A percentile compares a stretch with the other conserved stretches of the same genome.
Evolutionary conservation across 176 grass and related monocot genomes (phyloP).

Genomic region (Alopecurus myosuroides): DNA sequence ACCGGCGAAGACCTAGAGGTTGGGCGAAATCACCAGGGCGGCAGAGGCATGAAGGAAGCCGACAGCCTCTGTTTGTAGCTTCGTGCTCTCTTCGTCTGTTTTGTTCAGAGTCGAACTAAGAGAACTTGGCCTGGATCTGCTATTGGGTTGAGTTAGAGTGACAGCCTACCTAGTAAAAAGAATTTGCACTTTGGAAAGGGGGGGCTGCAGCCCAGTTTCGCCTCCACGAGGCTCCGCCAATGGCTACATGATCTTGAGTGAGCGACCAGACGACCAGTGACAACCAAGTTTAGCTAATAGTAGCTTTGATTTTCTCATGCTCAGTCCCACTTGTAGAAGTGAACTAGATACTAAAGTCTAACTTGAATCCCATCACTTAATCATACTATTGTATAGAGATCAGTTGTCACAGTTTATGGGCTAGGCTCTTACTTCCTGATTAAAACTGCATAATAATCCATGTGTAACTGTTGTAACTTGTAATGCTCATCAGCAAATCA

Average conservation of each 20-base stretch:
- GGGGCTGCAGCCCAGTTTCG: too few species aligned
- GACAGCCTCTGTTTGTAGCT: too few species aligned
- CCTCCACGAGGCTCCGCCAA: too few species aligned
- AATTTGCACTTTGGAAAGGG: too few species aligned
- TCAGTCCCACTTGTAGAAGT: not conserved
- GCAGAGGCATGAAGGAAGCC: too few species aligned
- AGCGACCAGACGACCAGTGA: not conserved
- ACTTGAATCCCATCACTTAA: not conserved
- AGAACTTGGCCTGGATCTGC: too few species aligned
- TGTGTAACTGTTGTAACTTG: slow-evolving; percentile 6
- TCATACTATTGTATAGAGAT: not conserved
- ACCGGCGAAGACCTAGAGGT: too few species aligned
- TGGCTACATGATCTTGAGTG: not conserved
- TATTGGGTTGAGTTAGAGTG: too few species aligned
- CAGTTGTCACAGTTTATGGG: not conserved
- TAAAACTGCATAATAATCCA: not conserved
- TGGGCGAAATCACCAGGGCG: too few species aligned
- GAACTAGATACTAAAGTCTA: not conserved
- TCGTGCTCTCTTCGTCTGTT: too few species aligned
- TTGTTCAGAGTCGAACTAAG: too few species aligned
- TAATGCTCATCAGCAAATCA: slow-evolving; percentile 64
- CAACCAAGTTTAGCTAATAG: not conserved
- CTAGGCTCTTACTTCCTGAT: not conserved
- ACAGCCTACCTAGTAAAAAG: too few species aligned
- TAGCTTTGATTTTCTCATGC: not conserved